These are phyloP conservation scores for Plasmodium berghei DNA, from an alignment of 169 alveolate species.

Conservation along the genomic window DNA sequence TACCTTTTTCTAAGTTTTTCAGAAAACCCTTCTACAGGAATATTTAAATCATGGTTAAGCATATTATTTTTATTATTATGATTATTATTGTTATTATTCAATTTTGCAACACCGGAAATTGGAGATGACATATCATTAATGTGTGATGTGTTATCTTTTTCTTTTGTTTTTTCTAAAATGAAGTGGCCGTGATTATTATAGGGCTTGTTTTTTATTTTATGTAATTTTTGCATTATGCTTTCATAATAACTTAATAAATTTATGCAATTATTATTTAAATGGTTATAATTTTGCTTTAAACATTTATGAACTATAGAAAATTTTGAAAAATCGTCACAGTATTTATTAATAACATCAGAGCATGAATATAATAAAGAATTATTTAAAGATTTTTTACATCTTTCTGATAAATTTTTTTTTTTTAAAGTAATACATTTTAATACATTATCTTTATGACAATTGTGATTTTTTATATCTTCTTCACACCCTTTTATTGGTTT, in stretches of 20 bases:
- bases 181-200: slow-evolving; percentile 29
- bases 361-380: slow-evolving; percentile 65
- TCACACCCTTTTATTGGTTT: slow-evolving; percentile 74
- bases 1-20: slow-evolving; percentile 62
- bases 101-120: too few relatives aligned
- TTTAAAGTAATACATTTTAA: slow-evolving; percentile 66
- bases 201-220: slow-evolving; percentile 62
- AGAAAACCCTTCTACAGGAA: slow-evolving; percentile 10
- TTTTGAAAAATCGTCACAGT: slow-evolving; percentile 47
- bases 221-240: slow-evolving; percentile 62
- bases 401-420: slow-evolving; percentile 49
- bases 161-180: slow-evolving; percentile 41
- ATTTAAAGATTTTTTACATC: slow-evolving; percentile 36
- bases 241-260: slow-evolving; percentile 64
- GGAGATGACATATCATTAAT: not conserved
- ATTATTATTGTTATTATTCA: not conserved
- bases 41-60: slow-evolving; percentile 4
- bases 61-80: slow-evolving; percentile 7
- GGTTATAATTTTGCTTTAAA: slow-evolving; percentile 38
- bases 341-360: slow-evolving; percentile 19
- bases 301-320: slow-evolving; percentile 63
- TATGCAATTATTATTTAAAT: slow-evolving; percentile 34
- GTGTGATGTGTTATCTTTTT: not conserved
- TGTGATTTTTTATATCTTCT: slow-evolving; percentile 66
- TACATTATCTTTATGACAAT: slow-evolving; percentile 49